phyloP scores from a whole-genome alignment of 495 filamentous ascomycete genomes.

The Podospora fimiseda region DNA sequence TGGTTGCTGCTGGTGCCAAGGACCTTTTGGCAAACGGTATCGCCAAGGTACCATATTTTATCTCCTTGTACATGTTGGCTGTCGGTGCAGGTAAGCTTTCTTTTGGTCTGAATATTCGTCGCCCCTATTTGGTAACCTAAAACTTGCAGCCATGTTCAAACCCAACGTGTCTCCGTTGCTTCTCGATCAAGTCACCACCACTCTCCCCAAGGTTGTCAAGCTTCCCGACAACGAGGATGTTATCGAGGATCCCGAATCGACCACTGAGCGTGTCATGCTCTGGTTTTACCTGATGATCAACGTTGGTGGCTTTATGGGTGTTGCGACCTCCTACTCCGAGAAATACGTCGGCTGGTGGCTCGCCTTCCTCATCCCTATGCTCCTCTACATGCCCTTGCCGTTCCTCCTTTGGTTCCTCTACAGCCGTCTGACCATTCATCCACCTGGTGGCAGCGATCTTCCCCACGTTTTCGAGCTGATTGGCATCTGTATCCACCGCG shows the following conservation, averaged over 20 bases:
- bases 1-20: slow-evolving; percentile 55
- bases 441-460: slow-evolving; percentile 49
- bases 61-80: slow-evolving; percentile 53
- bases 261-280: slow-evolving; percentile 57
- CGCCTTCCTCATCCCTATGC: slow-evolving; percentile 62
- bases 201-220: slow-evolving; percentile 38
- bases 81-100: slow-evolving; percentile 61
- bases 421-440: slow-evolving; percentile 45
- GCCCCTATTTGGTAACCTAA: not conserved
- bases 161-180: slow-evolving; percentile 58
- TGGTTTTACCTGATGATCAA: slow-evolving; percentile 62
- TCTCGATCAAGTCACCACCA: slow-evolving; percentile 52
- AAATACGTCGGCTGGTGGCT: slow-evolving; percentile 63
- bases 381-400: slow-evolving; percentile 54
- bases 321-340: slow-evolving; percentile 42
- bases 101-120: too few species aligned
- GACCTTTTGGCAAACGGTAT: slow-evolving; percentile 50
- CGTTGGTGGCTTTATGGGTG: slow-evolving; percentile 57
- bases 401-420: slow-evolving; percentile 47
- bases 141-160: slow-evolving; percentile 49
- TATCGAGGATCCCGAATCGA: slow-evolving; percentile 54
- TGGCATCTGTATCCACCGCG: slow-evolving; percentile 46
- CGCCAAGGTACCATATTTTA: slow-evolving; percentile 51
- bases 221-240: slow-evolving; percentile 46
- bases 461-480: slow-evolving; percentile 50